These are phyloP conservation scores for Cladophialophora chaetospira DNA, from an alignment of 2,329 filamentous ascomycete genomes.

Conservation along the genomic window DNA sequence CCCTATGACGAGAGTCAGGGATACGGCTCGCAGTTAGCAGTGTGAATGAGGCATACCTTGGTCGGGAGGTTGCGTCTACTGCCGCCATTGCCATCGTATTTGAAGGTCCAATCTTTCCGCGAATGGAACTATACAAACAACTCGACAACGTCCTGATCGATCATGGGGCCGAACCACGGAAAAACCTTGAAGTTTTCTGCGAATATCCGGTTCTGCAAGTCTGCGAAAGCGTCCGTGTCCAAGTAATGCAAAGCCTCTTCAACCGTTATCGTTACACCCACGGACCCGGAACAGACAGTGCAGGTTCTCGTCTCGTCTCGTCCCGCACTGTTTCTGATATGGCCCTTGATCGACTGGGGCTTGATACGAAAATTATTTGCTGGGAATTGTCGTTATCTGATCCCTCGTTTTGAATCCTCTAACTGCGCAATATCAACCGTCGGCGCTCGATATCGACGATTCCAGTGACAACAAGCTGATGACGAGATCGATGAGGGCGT, in stretches of 20 bases:
- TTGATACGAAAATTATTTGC: not conserved
- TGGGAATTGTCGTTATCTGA: not conserved
- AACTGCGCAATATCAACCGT: conserved; percentile 1
- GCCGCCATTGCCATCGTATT: conserved; percentile 26
- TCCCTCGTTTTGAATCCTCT: not conserved
- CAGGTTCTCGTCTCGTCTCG: not conserved
- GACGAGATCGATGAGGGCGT: not conserved
- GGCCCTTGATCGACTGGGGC: not conserved
- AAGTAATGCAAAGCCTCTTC: conserved; percentile 15
- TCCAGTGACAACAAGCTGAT: not conserved
- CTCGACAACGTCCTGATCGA: conserved; percentile 13
- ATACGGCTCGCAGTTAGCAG: not conserved
- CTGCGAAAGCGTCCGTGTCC: conserved; percentile 22
- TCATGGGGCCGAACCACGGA: conserved; percentile 28
- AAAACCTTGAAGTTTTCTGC: conserved; percentile 1
- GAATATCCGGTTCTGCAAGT: conserved; percentile 24
- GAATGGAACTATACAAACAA: conserved; percentile 7
- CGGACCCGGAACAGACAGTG: conserved; percentile 4
- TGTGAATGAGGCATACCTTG: conserved; percentile 23
- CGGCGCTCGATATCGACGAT: not conserved
- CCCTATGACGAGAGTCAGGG: conserved; percentile 36
- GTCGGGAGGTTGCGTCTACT: conserved; percentile 25
- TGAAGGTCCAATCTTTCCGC: not conserved
- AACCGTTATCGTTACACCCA: conserved; percentile 15
- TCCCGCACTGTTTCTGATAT: not conserved